Evolutionary conservation across 768 basidiomycete genomes (phyloP), one percentile per base, ranked within the genome.

Genomic region (Coprinellus micaceus): DNA sequence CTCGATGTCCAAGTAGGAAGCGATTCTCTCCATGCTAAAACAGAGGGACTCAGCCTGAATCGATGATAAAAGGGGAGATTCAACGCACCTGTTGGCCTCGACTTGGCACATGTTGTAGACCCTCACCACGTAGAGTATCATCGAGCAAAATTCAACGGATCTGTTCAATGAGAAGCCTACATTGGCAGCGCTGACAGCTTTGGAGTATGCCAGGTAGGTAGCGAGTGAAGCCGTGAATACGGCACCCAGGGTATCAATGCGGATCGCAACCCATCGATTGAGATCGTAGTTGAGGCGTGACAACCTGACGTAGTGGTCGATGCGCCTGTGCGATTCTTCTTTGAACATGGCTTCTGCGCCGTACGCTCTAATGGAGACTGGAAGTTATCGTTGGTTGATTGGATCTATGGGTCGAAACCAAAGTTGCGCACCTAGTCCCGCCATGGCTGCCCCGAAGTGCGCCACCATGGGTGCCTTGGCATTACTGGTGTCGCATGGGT

Each of bases 361-460:
- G 64, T 84, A 90, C 0, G 88, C 88, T 22, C 86, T 77, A 54
- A 90, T 83, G 7, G 85, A 79, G 19, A 69, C 80, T 80, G 24
- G 9, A 43, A 19, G 21, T 44, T 21, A 5, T 47, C 37, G 15
- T 17, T 13, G 15, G 9, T 36, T 24, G 15, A 37, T 7, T 6
- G 26, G 37, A 21, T 26, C n/a, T 7, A 41, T 5, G 6, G 47
- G 17, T 22, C 21, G 17, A 40, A 37, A 53, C 5, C 22, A n/a
- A 12, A 60, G 33, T 33, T 33, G 33, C 73, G 47, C 69, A 78
- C 78, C 69, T 30, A 86, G 61, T 6, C 86, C 87, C 57, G 77
- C 69, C 36, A 89, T 80, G 1, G 86, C 64, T 21, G 68, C 67
- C 25, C 64, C 67, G 41, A 70, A 69, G 76, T 61, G 86, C 75